Conservation (phyloP, 176 grass and related monocot species). For the Aegilops sharonensis region DNA sequence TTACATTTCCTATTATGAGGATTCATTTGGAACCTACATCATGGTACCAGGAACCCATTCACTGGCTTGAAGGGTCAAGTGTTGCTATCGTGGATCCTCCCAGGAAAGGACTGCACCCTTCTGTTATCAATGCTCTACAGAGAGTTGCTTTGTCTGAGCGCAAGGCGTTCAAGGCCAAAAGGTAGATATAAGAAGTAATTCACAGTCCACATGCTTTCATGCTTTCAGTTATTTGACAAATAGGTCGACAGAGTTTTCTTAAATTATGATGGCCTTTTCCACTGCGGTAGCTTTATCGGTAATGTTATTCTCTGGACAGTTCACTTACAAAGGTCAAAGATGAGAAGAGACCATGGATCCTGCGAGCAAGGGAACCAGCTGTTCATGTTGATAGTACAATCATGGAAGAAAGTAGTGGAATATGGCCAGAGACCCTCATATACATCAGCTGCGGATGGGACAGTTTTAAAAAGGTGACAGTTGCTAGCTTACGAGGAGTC, state of each 20-base stretch:
- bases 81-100: constrained; percentile 94
- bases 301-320: constrained; percentile 45
- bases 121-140: constrained; percentile 72
- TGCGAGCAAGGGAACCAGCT: constrained; percentile 80
- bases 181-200: constrained; percentile 42
- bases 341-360: constrained; percentile 96
- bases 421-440: constrained; percentile 80
- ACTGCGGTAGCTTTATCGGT: constrained; percentile 3
- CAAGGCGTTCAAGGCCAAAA: constrained; percentile 60
- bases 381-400: constrained; percentile 68
- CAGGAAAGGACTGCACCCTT: constrained; percentile 89
- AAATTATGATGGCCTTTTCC: constrained; percentile 4
- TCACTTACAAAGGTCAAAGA: constrained; percentile 71
- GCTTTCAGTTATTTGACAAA: constrained; percentile 24
- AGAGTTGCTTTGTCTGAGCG: constrained; percentile 61
- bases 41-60: constrained; percentile 69
- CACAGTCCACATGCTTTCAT: background rate
- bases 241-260: background rate
- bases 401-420: constrained; percentile 49
- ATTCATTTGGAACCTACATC: constrained; percentile 42
- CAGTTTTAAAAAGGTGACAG: constrained; percentile 85
- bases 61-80: constrained; percentile 85
- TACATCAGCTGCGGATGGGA: constrained; percentile 99
- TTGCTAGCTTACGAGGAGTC: constrained; percentile 5
- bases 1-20: constrained; percentile 21